phyloP scores from a whole-genome alignment of 2,329 filamentous ascomycete genomes.

The Chrysoporthe austroafricana region DNA sequence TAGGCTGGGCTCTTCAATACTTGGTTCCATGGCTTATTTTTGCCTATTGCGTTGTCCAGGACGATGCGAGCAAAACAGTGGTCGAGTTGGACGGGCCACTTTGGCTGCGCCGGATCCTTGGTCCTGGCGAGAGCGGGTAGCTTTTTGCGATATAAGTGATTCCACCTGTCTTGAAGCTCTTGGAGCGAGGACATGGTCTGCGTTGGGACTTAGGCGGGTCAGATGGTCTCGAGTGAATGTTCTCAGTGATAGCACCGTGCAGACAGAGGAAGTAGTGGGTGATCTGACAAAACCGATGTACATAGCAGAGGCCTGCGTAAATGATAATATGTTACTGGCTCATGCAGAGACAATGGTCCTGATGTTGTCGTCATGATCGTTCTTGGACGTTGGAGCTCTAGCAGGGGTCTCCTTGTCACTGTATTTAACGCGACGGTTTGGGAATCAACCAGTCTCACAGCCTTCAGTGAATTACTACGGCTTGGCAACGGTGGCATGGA shows the following conservation, averaged over 20 bases:
- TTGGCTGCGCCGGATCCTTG: slow-evolving; percentile 20
- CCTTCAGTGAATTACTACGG: neutral
- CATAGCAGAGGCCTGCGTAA: neutral
- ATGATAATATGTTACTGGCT: neutral
- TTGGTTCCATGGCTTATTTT: slow-evolving; percentile 17
- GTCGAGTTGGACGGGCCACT: slow-evolving; percentile 21
- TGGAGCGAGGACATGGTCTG: slow-evolving; percentile 11
- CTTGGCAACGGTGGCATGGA: too few relatives aligned
- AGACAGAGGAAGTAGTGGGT: neutral
- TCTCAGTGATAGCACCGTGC: neutral
- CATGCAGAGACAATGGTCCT: neutral
- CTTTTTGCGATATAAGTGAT: slow-evolving; percentile 13
- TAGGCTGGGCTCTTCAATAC: slow-evolving; percentile 24
- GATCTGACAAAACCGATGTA: neutral
- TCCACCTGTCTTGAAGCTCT: slow-evolving; percentile 17
- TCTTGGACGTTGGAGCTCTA: neutral
- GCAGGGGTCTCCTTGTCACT: neutral
- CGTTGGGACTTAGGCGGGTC: neutral
- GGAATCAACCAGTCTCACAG: neutral
- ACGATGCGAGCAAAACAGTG: slow-evolving; percentile 24
- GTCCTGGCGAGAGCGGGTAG: slow-evolving; percentile 16
- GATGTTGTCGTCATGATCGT: neutral
- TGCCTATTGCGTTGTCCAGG: slow-evolving; percentile 19
- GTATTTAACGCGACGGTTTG: neutral
- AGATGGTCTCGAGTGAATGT: neutral